These are phyloP conservation scores for Capsicum pubescens DNA, from an alignment of 257 asterid species.

Conservation along the genomic window DNA sequence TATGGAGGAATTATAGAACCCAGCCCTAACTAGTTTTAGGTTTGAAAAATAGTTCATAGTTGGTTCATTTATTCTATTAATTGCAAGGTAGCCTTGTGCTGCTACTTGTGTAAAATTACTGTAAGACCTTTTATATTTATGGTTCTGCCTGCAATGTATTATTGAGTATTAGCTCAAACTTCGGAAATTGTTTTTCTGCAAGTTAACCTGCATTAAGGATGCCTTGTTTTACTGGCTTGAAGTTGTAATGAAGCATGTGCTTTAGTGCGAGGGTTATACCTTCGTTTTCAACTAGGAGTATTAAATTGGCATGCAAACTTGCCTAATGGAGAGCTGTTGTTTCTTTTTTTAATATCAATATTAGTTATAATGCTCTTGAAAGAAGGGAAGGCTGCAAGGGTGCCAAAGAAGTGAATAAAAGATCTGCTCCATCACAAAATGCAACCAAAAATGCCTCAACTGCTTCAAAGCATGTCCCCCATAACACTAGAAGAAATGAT, in stretches of 20 bases:
- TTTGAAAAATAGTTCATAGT: neutral
- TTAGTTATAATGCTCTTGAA: constrained; percentile 86
- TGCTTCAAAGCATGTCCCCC: constrained; percentile 57
- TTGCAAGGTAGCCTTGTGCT: neutral
- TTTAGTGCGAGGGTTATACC: neutral
- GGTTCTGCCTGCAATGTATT: neutral
- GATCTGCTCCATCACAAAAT: constrained; percentile 61
- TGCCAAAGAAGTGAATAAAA: constrained; percentile 81
- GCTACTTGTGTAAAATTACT: constrained; percentile 3
- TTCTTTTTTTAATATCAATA: constrained; percentile 30
- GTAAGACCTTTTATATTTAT: neutral
- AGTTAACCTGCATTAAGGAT: neutral
- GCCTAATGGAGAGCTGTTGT: constrained; percentile 28
- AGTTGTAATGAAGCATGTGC: neutral
- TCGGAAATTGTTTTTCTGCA: neutral
- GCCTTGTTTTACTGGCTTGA: constrained; percentile 2
- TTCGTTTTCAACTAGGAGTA: neutral
- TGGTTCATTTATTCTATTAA: neutral
- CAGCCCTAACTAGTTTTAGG: neutral
- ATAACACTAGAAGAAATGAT: constrained; percentile 59
- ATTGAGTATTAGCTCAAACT: neutral
- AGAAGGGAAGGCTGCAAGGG: constrained; percentile 91
- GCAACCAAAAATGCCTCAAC: constrained; percentile 58
- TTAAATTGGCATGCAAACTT: neutral
- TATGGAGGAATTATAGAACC: neutral